Percentiles rank a stretch among this genome's conserved stretches.
These are phyloP conservation scores for Xylaria hypoxylon DNA, from an alignment of 2,329 filamentous ascomycete species.

Conservation along the genomic window DNA sequence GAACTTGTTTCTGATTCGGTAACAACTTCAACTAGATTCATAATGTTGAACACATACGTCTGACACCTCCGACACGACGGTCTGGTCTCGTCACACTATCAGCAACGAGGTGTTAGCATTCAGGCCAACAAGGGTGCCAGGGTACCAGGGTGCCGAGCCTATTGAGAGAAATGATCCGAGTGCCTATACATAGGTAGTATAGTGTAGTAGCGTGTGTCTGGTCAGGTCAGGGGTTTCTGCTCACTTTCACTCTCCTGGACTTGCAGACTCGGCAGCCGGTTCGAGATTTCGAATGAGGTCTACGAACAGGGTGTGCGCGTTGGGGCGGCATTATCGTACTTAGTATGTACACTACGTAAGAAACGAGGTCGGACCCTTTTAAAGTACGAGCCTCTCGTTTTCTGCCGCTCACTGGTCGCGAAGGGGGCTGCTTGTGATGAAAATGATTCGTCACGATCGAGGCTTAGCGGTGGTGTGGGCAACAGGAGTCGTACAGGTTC, in stretches of 20 bases:
- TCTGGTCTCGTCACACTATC: conserved; percentile 45
- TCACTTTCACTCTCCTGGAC: conserved; percentile 45
- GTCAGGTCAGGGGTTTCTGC: conserved; percentile 17
- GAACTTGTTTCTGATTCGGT: conserved; percentile 12
- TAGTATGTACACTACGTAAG: no score
- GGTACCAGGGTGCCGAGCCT: background rate
- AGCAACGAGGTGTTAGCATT: conserved; percentile 16
- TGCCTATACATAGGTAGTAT: background rate
- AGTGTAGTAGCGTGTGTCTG: background rate
- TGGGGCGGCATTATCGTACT: conserved; percentile 38
- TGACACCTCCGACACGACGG: conserved; percentile 46
- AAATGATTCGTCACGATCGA: conserved; percentile 29
- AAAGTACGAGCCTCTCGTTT: conserved; percentile 32
- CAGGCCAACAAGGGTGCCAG: background rate
- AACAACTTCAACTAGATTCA: conserved; percentile 1
- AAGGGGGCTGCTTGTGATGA: conserved; percentile 8
- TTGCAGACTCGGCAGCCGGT: conserved; percentile 47
- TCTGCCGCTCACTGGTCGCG: conserved; percentile 11
- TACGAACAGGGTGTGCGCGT: conserved; percentile 39
- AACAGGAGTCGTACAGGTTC: conserved; percentile 18
- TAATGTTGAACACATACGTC: conserved; percentile 36
- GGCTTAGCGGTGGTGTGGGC: conserved; percentile 14
- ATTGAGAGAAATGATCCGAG: conserved; percentile 9
- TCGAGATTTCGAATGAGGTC: conserved; percentile 46
- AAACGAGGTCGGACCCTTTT: conserved; percentile 21